Evolutionary conservation across 2,329 filamentous ascomycete genomes (phyloP), one percentile per base, ranked within the genome.

Genomic region (Colletotrichum neosansevieriae): DNA sequence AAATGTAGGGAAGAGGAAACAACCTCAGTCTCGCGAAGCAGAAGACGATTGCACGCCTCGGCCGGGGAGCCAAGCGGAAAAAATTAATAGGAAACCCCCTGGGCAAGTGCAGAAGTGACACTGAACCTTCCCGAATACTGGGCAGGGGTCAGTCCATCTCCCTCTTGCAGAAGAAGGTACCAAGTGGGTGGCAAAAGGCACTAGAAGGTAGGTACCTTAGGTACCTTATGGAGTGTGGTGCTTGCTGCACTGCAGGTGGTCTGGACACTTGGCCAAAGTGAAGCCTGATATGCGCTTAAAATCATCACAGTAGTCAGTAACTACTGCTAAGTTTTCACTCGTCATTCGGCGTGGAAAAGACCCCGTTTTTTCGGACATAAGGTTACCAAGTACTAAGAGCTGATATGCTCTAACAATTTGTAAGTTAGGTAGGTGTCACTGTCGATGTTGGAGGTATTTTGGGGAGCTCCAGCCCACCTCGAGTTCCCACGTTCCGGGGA

Each of bases 211-310:
- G 29, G 29, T 29, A 5, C 24, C 24, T 24, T 4, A 21, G 3
- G 6, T 29, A 29, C 29, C 29, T 7, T 29, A 9, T 6, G 29
- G 29, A 7, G 29, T 29, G 6, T 29, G 29, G 6, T 29, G 24
- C 24, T 29, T 29, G 24, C 24, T 29, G 24, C 24, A 29, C 24
- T 5, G 24, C 13, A 12, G 29, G 17, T 34, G 34, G 59, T 58
- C 36, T 66, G 54, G 61, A 69, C 66, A 69, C 61, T 69, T 69
- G 66, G 66, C 61, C 61, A 69, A 29, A 69, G 19, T 50, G 34
- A 29, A n/a, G n/a, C n/a, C 53, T 34, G 40, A 38, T 38, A 44
- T 58, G 38, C 32, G n/a, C n/a, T n/a, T n/a, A n/a, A n/a, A n/a
- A n/a, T n/a, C n/a, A n/a, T n/a, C n/a, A n/a, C n/a, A n/a, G n/a